Conservation (phyloP, 1,284 basidiomycete species). For the Ustilago esculenta region DNA sequence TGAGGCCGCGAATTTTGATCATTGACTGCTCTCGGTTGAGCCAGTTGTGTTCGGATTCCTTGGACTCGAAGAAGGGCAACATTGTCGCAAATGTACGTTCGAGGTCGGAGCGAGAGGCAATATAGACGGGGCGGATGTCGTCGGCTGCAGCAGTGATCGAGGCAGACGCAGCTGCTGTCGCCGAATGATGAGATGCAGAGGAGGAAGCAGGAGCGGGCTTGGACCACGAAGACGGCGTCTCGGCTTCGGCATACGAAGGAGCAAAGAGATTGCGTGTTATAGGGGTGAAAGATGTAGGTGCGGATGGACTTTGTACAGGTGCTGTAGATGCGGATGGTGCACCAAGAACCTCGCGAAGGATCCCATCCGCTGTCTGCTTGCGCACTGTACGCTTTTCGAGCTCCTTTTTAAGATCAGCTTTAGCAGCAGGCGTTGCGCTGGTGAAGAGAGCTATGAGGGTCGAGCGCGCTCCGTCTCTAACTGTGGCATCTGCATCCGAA, state of each 20-base stretch:
- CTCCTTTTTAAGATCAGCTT: constrained; percentile 91
- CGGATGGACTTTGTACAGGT: constrained; percentile 10
- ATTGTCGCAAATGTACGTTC: constrained; percentile 84
- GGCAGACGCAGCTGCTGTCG: constrained; percentile 12
- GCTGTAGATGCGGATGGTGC: constrained; percentile 16
- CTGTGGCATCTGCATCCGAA: constrained; percentile 88
- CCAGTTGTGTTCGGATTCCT: constrained; percentile 98
- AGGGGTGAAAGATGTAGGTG: constrained; percentile 11
- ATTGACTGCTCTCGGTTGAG: constrained; percentile 81
- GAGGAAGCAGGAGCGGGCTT: constrained; percentile 1
- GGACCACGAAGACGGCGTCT: constrained; percentile 2
- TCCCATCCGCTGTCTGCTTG: constrained; percentile 76
- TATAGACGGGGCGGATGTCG: constrained; percentile 70
- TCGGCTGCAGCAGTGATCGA: constrained; percentile 39
- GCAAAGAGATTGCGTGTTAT: constrained; percentile 2
- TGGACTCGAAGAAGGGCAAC: constrained; percentile 86
- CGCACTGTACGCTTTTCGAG: constrained; percentile 71
- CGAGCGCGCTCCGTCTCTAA: constrained; percentile 83
- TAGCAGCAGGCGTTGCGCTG: constrained; percentile 81
- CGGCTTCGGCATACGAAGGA: constrained; percentile 5
- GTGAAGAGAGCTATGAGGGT: constrained; percentile 86
- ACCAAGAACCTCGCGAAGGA: constrained; percentile 68
- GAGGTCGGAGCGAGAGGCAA: constrained; percentile 84
- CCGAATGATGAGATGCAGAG: not conserved
- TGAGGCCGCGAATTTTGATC: constrained; percentile 85